These are phyloP conservation scores for Kingdonia uniflora DNA, from an alignment of 164 flowering plant species.

Conservation along the genomic window DNA sequence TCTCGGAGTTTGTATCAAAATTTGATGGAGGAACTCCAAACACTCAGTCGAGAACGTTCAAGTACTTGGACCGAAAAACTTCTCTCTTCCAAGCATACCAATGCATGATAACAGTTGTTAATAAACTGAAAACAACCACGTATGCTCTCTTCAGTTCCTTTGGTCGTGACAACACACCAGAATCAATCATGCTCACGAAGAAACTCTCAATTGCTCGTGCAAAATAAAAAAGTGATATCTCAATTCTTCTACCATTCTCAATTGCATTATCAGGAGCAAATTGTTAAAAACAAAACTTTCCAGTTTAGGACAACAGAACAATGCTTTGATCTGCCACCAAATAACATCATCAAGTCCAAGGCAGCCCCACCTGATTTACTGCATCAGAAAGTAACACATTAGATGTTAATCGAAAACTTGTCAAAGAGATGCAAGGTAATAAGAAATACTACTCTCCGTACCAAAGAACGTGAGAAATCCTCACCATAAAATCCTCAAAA, in stretches of 20 bases:
- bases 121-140: conserved; percentile 75
- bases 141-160: conserved; percentile 63
- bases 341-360: conserved; percentile 67
- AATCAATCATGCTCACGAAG: conserved; percentile 70
- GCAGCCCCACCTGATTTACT: conserved; percentile 61
- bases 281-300: conserved; percentile 24
- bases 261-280: conserved; percentile 86
- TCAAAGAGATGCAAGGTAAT: too few species aligned
- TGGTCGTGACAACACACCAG: conserved; percentile 49
- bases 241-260: conserved; percentile 92
- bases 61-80: conserved; percentile 87
- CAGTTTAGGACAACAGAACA: too few species aligned
- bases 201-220: conserved; percentile 93
- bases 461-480: too few species aligned
- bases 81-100: conserved; percentile 92
- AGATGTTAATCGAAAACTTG: too few species aligned
- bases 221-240: conserved; percentile 87
- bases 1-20: conserved; percentile 21
- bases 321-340: conserved; percentile 71
- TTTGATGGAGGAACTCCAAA: conserved; percentile 84
- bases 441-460: too few species aligned
- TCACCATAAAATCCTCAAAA: too few species aligned
- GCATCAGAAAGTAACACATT: conserved; percentile 15
- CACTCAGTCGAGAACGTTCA: conserved; percentile 98
- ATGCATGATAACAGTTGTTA: conserved; percentile 95